These are phyloP conservation scores for Yarrowia sp. DNA, from an alignment of 805 yeast species.

Conservation along the genomic window DNA sequence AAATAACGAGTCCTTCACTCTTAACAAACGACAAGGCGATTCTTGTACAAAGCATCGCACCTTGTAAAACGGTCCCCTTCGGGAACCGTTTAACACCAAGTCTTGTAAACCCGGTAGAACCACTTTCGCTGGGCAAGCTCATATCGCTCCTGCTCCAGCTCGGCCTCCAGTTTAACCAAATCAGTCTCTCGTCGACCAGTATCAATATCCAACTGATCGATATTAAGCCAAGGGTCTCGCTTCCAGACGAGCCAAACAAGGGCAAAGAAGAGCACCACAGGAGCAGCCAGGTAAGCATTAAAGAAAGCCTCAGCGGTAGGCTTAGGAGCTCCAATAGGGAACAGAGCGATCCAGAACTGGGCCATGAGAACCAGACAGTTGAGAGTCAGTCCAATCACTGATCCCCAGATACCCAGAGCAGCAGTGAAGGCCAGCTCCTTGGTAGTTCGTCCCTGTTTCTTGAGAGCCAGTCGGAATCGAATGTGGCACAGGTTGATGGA, in stretches of 20 bases:
- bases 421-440: conserved; percentile 64
- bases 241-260: conserved; percentile 49
- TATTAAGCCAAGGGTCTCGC: conserved; percentile 45
- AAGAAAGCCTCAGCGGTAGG: conserved; percentile 45
- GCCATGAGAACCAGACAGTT: conserved; percentile 59
- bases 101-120: conserved; percentile 45
- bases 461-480: conserved; percentile 60
- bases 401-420: conserved; percentile 62
- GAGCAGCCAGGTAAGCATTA: conserved; percentile 50
- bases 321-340: conserved; percentile 53
- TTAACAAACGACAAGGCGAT: too few species aligned
- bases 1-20: not conserved
- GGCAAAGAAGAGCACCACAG: conserved; percentile 45
- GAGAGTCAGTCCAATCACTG: conserved; percentile 56
- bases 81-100: conserved; percentile 46
- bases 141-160: conserved; percentile 53
- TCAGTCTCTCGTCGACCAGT: conserved; percentile 62
- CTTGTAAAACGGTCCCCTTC: too few species aligned
- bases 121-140: conserved; percentile 46
- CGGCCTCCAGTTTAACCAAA: conserved; percentile 42
- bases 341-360: conserved; percentile 76
- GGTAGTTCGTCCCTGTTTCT: conserved; percentile 54
- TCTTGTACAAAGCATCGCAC: too few species aligned
- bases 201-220: conserved; percentile 56
- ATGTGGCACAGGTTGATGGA: conserved; percentile 64